Percentiles rank a stretch among this genome's conserved stretches.
Evolutionary conservation across 2,329 filamentous ascomycete genomes (phyloP).

Genomic region (Didymella lethalis): DNA sequence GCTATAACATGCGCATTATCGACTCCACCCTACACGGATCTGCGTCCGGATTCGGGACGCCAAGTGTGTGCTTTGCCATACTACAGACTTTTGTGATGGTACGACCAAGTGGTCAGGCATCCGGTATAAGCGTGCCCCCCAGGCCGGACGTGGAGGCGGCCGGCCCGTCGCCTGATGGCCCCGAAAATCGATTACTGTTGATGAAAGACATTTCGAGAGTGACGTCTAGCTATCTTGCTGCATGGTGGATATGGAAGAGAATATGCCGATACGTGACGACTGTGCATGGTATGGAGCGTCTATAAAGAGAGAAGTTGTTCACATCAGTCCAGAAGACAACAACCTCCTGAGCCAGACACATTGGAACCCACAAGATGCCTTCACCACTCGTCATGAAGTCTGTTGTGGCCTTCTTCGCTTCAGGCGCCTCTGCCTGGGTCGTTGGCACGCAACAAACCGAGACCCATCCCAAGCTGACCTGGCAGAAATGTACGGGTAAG

Average conservation of each 20-base stretch:
- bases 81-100: neutral
- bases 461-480: constrained; percentile 50
- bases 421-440: constrained; percentile 30
- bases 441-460: constrained; percentile 46
- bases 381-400: constrained; percentile 31
- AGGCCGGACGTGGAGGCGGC: constrained; percentile 27
- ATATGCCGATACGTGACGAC: neutral
- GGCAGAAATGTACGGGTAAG: constrained; percentile 49
- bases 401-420: constrained; percentile 35
- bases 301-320: neutral
- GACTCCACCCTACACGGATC: constrained; percentile 4
- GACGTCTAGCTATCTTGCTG: neutral
- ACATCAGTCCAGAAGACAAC: neutral
- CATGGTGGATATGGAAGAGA: neutral
- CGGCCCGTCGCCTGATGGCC: constrained; percentile 28
- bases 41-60: constrained; percentile 12
- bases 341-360: constrained; percentile 15
- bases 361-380: constrained; percentile 28
- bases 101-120: neutral
- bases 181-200: constrained; percentile 24
- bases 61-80: neutral
- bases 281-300: neutral
- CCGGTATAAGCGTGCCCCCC: constrained; percentile 9
- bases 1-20: constrained; percentile 17
- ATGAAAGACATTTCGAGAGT: neutral